phyloP scores from a whole-genome alignment of 2,329 filamentous ascomycete genomes.

The Didymella glomerata region DNA sequence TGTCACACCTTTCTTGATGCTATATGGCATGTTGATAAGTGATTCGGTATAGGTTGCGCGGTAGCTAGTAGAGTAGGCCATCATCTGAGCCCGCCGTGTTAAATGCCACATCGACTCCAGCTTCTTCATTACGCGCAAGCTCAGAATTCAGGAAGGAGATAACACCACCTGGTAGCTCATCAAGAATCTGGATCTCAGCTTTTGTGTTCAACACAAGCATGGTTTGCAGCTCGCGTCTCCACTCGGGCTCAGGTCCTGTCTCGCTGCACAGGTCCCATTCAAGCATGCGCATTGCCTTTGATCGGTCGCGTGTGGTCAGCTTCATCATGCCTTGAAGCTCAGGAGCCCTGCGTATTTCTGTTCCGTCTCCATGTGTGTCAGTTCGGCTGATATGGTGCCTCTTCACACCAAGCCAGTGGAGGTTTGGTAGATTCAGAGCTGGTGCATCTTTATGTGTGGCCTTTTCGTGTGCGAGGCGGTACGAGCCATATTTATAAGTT shows the following conservation, averaged over 20 bases:
- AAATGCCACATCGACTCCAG: constrained; percentile 11
- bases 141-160: constrained; percentile 41
- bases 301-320: constrained; percentile 66
- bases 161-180: constrained; percentile 52
- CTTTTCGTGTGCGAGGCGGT: constrained; percentile 67
- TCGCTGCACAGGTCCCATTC: constrained; percentile 49
- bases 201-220: constrained; percentile 80
- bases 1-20: constrained; percentile 17
- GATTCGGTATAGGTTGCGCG: not conserved
- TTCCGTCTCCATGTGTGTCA: constrained; percentile 24
- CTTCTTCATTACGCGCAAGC: constrained; percentile 25
- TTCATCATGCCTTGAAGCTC: constrained; percentile 56
- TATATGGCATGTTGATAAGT: not conserved
- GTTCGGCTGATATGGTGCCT: constrained; percentile 42
- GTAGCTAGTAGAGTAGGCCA: constrained; percentile 38
- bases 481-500: constrained; percentile 77
- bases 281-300: constrained; percentile 64
- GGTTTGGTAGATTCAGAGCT: constrained; percentile 53
- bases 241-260: constrained; percentile 49
- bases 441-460: constrained; percentile 49
- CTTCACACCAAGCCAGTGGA: constrained; percentile 72
- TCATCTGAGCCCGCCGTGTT: constrained; percentile 30
- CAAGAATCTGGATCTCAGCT: constrained; percentile 78
- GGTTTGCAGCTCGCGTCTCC: constrained; percentile 68
- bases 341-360: constrained; percentile 19